These are phyloP conservation scores for Yamadazyma kanchanaburiensis DNA, from an alignment of 1,139 yeast genomes.

Conservation along the genomic window DNA sequence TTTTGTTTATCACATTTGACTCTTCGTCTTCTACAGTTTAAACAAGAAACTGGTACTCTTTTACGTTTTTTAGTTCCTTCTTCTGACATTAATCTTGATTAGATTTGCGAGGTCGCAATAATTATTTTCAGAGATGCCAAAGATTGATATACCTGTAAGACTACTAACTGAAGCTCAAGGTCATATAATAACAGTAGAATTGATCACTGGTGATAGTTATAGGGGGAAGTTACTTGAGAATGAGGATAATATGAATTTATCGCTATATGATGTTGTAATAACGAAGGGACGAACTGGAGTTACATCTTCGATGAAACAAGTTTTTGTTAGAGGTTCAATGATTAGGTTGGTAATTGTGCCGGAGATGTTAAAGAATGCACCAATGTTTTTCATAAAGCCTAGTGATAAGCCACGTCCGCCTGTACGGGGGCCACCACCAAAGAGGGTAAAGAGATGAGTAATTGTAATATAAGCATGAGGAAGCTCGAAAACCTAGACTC, in stretches of 20 bases:
- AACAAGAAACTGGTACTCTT: conserved; percentile 42
- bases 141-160: conserved; percentile 75
- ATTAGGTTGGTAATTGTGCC: conserved; percentile 84
- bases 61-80: conserved; percentile 17
- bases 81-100: neutral
- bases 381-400: conserved; percentile 69
- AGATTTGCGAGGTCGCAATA: conserved; percentile 1
- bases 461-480: too few relatives aligned
- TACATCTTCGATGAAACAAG: conserved; percentile 76
- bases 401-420: conserved; percentile 69
- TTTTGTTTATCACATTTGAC: conserved; percentile 44
- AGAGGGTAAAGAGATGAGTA: conserved; percentile 18
- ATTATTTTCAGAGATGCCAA: conserved; percentile 2
- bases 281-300: conserved; percentile 68
- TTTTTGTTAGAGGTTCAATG: conserved; percentile 89
- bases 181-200: conserved; percentile 79
- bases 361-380: conserved; percentile 83
- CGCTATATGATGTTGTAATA: conserved; percentile 75
- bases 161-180: conserved; percentile 89
- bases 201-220: conserved; percentile 82
- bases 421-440: conserved; percentile 57
- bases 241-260: conserved; percentile 93
- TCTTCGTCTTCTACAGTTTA: conserved; percentile 41
- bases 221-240: conserved; percentile 82
- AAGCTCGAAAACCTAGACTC: too few relatives aligned